These are phyloP conservation scores for Fusarium veterinarium DNA, from an alignment of 2,329 filamentous ascomycete genomes.

Conservation along the genomic window DNA sequence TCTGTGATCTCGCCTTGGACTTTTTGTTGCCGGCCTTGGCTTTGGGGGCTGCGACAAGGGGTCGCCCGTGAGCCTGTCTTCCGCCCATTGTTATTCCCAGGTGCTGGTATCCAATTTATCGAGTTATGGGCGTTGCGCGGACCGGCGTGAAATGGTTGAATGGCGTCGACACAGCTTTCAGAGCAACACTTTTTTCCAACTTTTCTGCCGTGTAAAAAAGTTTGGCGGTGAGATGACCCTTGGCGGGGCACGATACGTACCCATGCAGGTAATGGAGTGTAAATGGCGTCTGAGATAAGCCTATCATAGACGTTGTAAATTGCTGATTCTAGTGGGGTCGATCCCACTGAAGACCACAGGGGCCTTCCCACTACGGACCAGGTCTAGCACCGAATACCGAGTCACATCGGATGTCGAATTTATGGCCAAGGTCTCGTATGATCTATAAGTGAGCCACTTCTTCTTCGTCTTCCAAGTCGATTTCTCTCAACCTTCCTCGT, in stretches of 20 bases:
- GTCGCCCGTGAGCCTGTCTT: slow-evolving; percentile 68
- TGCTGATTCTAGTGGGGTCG: slow-evolving; percentile 27
- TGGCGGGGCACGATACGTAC: slow-evolving; percentile 41
- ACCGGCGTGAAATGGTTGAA: slow-evolving; percentile 18
- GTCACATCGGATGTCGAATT: slow-evolving; percentile 38
- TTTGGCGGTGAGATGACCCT: slow-evolving; percentile 42
- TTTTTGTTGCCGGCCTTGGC: slow-evolving; percentile 50
- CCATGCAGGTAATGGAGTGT: slow-evolving; percentile 17
- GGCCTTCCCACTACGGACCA: slow-evolving; percentile 16
- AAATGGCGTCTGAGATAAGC: slow-evolving; percentile 34
- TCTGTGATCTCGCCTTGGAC: slow-evolving; percentile 61
- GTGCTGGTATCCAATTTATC: neutral
- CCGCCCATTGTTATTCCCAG: slow-evolving; percentile 61
- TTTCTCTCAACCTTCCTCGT: neutral
- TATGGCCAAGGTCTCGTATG: slow-evolving; percentile 32
- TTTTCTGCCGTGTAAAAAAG: slow-evolving; percentile 46
- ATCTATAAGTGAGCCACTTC: slow-evolving; percentile 30
- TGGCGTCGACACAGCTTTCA: neutral
- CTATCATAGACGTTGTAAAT: slow-evolving; percentile 48
- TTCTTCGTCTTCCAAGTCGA: slow-evolving; percentile 13
- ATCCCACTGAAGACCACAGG: neutral
- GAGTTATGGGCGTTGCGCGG: slow-evolving; percentile 27
- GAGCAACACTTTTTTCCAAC: slow-evolving; percentile 36
- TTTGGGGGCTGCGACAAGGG: slow-evolving; percentile 56
- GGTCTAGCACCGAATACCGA: slow-evolving; percentile 34